Evolutionary conservation across 1,139 yeast genomes (phyloP).

Genomic region (Chernovozyma sophiae-reginae): DNA sequence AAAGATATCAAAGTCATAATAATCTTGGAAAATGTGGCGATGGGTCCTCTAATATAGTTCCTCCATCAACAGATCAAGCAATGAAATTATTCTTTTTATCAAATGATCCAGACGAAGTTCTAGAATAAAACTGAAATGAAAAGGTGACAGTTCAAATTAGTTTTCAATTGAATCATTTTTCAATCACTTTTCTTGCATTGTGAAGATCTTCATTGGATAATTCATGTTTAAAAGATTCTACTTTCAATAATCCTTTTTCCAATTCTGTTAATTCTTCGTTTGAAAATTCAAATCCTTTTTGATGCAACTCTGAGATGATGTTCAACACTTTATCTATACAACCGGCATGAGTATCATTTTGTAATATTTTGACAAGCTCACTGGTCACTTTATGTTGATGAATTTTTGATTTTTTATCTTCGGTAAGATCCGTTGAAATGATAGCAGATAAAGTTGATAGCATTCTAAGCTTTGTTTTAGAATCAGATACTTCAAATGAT

Average conservation of each 20-base stretch:
- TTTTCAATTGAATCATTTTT: neutral
- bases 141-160: conserved; percentile 15
- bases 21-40: conserved; percentile 29
- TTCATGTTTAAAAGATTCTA: conserved; percentile 43
- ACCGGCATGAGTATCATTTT: conserved; percentile 41
- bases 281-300: conserved; percentile 43
- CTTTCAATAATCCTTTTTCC: conserved; percentile 33
- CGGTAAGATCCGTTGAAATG: conserved; percentile 47
- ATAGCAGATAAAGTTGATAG: conserved; percentile 57
- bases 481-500: conserved; percentile 10
- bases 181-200: conserved; percentile 42
- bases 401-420: conserved; percentile 23
- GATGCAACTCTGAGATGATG: conserved; percentile 46
- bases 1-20: conserved; percentile 20
- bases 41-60: conserved; percentile 22
- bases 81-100: conserved; percentile 46
- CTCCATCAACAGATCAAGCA: conserved; percentile 37
- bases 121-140: conserved; percentile 4
- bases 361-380: conserved; percentile 33
- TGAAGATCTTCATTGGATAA: conserved; percentile 51
- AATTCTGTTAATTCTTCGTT: conserved; percentile 43
- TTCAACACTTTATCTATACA: conserved; percentile 60
- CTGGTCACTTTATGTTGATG: conserved; percentile 38
- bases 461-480: conserved; percentile 48
- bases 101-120: conserved; percentile 45